Evolutionary conservation across 495 filamentous ascomycete genomes (phyloP).

Genomic region (Lophium mytilinum): DNA sequence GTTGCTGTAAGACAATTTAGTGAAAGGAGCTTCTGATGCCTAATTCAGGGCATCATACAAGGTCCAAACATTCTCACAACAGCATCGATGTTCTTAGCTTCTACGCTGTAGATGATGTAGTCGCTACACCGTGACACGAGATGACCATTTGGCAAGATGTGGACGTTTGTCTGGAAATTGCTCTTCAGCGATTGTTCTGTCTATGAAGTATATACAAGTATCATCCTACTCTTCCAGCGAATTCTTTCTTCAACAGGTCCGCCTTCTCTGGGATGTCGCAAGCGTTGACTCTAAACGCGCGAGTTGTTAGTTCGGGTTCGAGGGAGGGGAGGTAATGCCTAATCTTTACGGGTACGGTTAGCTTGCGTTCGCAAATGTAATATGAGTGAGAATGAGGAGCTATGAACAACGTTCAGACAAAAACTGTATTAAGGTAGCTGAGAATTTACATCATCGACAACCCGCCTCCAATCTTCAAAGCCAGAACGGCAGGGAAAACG

Average conservation of each 20-base stretch:
- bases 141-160: conserved; percentile 85
- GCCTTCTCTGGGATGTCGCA: conserved; percentile 85
- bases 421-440: conserved; percentile 80
- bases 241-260: conserved; percentile 67
- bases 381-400: not conserved
- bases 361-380: not conserved
- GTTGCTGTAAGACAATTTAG: conserved; percentile 57
- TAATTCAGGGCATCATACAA: conserved; percentile 51
- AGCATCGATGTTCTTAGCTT: conserved; percentile 78
- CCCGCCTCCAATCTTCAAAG: conserved; percentile 29
- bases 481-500: conserved; percentile 46
- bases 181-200: conserved; percentile 44
- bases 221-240: conserved; percentile 57
- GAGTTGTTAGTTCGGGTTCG: conserved; percentile 6
- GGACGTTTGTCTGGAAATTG: conserved; percentile 54
- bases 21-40: conserved; percentile 23
- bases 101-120: conserved; percentile 96
- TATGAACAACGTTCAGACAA: conserved; percentile 59
- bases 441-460: conserved; percentile 90
- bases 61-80: conserved; percentile 82
- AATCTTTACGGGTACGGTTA: conserved; percentile 4
- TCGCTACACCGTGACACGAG: conserved; percentile 89
- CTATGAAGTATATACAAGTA: conserved; percentile 25
- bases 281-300: conserved; percentile 67
- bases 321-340: not conserved